These are phyloP conservation scores for Candida nonsorbophila DNA, from an alignment of 805 yeast species.

Conservation along the genomic window DNA sequence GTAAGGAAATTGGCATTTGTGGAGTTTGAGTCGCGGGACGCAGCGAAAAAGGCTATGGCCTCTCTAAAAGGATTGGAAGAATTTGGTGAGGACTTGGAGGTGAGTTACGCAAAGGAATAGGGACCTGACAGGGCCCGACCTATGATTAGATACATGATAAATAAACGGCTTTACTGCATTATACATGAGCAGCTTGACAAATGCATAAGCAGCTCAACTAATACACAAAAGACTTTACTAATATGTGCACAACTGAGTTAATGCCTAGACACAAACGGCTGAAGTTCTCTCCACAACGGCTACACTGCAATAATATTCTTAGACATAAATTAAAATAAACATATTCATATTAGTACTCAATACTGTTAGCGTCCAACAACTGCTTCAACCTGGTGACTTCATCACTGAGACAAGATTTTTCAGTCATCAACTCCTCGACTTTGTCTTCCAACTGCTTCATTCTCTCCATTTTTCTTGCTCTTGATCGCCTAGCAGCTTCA, in stretches of 20 bases:
- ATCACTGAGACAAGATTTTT: slow-evolving; percentile 53
- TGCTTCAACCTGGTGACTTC: slow-evolving; percentile 61
- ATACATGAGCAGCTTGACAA: too few relatives aligned
- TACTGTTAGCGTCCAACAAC: slow-evolving; percentile 31
- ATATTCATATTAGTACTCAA: slow-evolving; percentile 8
- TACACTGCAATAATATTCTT: not conserved
- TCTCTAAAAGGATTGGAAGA: slow-evolving; percentile 17
- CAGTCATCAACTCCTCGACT: slow-evolving; percentile 59
- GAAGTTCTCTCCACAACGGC: too few relatives aligned
- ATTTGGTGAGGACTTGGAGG: not conserved
- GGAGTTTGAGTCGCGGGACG: slow-evolving; percentile 58
- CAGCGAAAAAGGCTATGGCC: too few relatives aligned
- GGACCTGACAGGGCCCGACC: too few relatives aligned
- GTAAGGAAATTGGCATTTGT: slow-evolving; percentile 72
- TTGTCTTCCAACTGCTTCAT: slow-evolving; percentile 76
- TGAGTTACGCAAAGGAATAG: too few relatives aligned
- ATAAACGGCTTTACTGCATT: too few relatives aligned
- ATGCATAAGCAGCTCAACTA: too few relatives aligned
- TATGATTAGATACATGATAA: too few relatives aligned
- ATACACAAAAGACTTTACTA: too few relatives aligned
- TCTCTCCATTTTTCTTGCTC: slow-evolving; percentile 89
- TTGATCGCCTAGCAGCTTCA: slow-evolving; percentile 94
- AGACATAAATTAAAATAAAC: not conserved
- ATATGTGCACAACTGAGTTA: too few relatives aligned
- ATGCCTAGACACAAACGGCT: too few relatives aligned